Base-by-base conservation (phyloP, 108 stramenopile species). In the Skeletonema costatum region DNA sequence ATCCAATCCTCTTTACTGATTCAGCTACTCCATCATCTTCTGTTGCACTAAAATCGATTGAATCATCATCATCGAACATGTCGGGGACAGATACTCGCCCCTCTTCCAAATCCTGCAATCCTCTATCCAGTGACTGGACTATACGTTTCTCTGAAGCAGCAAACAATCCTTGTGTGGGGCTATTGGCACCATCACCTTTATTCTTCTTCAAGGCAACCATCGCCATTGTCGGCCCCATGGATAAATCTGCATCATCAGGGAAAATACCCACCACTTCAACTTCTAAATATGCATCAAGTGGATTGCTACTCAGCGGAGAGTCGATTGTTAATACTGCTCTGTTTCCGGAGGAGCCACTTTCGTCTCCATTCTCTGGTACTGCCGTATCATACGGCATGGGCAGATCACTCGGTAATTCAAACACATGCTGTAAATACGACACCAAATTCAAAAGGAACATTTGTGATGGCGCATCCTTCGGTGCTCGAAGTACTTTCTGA, bases 181-280 rank as follows among this genome's bases (percentile, higher is more conserved):
- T 25, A 48, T 66, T 75, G 6, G 38, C 70, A 42, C 9, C 50
- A 30, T 44, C 63, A 58, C 53, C 82, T 30, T 66, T 59, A 12
- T 60, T 42, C 33, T 78, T 83, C 64, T 83, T 85, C 75, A 84
- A 60, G 5, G 73, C 91, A 19, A 95, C 87, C 94, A 96, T 92
- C 16, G 90, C 90, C 92, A 93, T 91, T 33, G 83, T 79, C 1
- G 90, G 90, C 36, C 50, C 25, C 74, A 30, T 67, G 11, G 60
- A 56, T 35, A 50, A 39, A 11, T 80, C 65, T 51, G 59, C 70
- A 16, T 72, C 42, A 33, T 79, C 82, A 9, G 92, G 84, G 63
- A 84, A 89, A 66, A 95, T 87, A 8, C 84, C 92, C 53, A 95
- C 86, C 11, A 95, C 85, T 81, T 95, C 90, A 36, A 95, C 85